phyloP scores from a whole-genome alignment of 1,284 basidiomycete species.

The Boletus semigastroideus region DNA sequence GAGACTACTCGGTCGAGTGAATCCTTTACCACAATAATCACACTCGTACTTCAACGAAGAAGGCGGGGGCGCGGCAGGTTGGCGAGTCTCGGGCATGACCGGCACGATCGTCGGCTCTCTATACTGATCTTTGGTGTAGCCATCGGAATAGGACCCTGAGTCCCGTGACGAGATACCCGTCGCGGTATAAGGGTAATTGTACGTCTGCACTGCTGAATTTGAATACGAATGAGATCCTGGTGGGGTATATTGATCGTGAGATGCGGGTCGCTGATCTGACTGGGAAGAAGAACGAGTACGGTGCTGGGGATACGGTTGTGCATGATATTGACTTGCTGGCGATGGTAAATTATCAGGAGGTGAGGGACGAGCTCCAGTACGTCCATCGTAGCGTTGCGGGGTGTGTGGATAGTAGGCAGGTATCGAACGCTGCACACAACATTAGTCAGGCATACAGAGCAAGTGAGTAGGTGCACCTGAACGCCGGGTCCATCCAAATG shows the following conservation, averaged over 20 bases:
- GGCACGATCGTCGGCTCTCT: slow-evolving; percentile 16
- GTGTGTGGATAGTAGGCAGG: slow-evolving; percentile 22
- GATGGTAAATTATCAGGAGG: slow-evolving; percentile 24
- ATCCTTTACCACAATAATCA: slow-evolving; percentile 74
- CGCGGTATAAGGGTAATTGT: slow-evolving; percentile 20
- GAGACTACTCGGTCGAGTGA: slow-evolving; percentile 78
- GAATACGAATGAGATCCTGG: slow-evolving; percentile 30
- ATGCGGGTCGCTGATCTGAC: slow-evolving; percentile 24
- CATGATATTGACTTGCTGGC: slow-evolving; percentile 23
- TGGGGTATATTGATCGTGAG: slow-evolving; percentile 30
- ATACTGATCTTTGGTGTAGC: slow-evolving; percentile 18
- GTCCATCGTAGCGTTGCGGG: slow-evolving; percentile 29
- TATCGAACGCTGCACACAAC: slow-evolving; percentile 21
- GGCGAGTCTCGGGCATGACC: slow-evolving; percentile 18
- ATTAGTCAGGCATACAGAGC: slow-evolving; percentile 7
- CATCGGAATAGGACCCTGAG: slow-evolving; percentile 22
- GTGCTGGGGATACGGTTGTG: slow-evolving; percentile 22
- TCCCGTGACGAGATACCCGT: slow-evolving; percentile 18
- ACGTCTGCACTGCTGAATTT: slow-evolving; percentile 22
- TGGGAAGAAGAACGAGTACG: slow-evolving; percentile 32
- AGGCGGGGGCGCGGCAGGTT: slow-evolving; percentile 23
- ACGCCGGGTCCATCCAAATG: slow-evolving; percentile 33
- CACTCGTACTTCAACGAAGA: slow-evolving; percentile 67
- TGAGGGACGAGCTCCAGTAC: slow-evolving; percentile 17
- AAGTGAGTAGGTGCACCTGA: slow-evolving; percentile 21